phyloP scores from a whole-genome alignment of 1,284 basidiomycete genomes.

The Bondarzewia mesenterica region DNA sequence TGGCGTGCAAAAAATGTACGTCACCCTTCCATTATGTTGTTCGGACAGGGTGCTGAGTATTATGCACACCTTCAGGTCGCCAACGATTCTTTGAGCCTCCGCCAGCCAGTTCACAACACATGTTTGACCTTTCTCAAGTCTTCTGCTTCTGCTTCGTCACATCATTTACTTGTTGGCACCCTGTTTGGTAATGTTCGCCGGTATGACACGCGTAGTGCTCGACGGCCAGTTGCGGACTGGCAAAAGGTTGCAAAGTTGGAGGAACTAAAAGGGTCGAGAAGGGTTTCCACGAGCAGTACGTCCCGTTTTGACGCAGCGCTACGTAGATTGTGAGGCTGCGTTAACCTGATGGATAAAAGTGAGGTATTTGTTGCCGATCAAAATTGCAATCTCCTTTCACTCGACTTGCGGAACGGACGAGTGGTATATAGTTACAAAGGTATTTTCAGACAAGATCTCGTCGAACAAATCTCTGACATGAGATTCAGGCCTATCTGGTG shows the following conservation, averaged over 20 bases:
- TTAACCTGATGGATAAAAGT: conserved; percentile 30
- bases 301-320: conserved; percentile 7
- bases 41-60: neutral
- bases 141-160: conserved; percentile 21
- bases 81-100: conserved; percentile 71
- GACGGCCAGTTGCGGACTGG: conserved; percentile 66
- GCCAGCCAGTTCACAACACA: conserved; percentile 77
- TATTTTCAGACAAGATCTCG: conserved; percentile 17
- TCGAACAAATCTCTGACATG: conserved; percentile 2
- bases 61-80: conserved; percentile 48
- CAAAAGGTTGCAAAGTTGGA: conserved; percentile 53
- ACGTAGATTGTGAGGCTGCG: neutral
- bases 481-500: conserved; percentile 53
- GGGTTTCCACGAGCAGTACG: conserved; percentile 65
- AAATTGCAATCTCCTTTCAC: conserved; percentile 56
- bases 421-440: conserved; percentile 70
- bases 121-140: conserved; percentile 49
- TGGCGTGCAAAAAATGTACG: conserved; percentile 77
- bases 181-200: conserved; percentile 68
- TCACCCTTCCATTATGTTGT: neutral
- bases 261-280: conserved; percentile 58
- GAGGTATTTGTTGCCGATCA: conserved; percentile 74
- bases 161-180: conserved; percentile 67
- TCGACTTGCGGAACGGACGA: conserved; percentile 72
- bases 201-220: conserved; percentile 74